Conservation (phyloP, 805 yeast genomes). For the Cyberlindnera nakhonratchasimensis region DNA sequence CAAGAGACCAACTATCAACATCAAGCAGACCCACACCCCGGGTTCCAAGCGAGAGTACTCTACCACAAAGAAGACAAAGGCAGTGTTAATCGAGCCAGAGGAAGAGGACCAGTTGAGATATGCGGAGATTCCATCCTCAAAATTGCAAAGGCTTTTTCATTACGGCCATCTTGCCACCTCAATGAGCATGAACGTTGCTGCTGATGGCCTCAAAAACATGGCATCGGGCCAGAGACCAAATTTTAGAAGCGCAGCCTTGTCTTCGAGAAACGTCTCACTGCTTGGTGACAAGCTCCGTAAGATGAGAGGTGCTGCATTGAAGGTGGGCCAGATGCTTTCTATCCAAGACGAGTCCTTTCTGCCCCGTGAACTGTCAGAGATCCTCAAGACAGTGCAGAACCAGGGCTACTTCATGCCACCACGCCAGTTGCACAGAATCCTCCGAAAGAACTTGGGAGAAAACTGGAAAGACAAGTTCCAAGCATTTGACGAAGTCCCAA, state of each 20-base stretch:
- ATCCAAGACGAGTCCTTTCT: constrained; percentile 86
- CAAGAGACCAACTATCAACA: constrained; percentile 10
- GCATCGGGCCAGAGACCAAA: constrained; percentile 51
- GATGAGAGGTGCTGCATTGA: constrained; percentile 99
- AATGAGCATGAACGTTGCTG: constrained; percentile 78
- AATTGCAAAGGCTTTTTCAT: constrained; percentile 87
- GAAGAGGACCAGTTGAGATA: constrained; percentile 39
- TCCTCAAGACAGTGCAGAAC: constrained; percentile 82
- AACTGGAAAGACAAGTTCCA: constrained; percentile 75
- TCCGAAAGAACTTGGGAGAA: constrained; percentile 69
- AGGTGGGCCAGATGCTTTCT: constrained; percentile 94
- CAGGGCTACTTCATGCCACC: constrained; percentile 97
- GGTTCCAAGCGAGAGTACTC: constrained; percentile 17
- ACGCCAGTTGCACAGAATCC: constrained; percentile 74
- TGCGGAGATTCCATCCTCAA: constrained; percentile 80
- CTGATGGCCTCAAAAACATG: constrained; percentile 68
- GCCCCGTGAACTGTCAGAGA: constrained; percentile 80
- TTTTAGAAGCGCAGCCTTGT: constrained; percentile 59
- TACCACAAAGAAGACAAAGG: constrained; percentile 13
- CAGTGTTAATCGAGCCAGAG: constrained; percentile 13
- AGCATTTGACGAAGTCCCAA: constrained; percentile 79
- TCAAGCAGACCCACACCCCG: neutral
- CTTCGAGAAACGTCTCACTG: constrained; percentile 80
- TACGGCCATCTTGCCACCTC: constrained; percentile 92
- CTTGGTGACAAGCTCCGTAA: constrained; percentile 83